A percentile compares a stretch with the other conserved stretches of the same genome.
Conservation (phyloP, 164 flowering plant genomes). For the Dillenia suffruticosa region DNA sequence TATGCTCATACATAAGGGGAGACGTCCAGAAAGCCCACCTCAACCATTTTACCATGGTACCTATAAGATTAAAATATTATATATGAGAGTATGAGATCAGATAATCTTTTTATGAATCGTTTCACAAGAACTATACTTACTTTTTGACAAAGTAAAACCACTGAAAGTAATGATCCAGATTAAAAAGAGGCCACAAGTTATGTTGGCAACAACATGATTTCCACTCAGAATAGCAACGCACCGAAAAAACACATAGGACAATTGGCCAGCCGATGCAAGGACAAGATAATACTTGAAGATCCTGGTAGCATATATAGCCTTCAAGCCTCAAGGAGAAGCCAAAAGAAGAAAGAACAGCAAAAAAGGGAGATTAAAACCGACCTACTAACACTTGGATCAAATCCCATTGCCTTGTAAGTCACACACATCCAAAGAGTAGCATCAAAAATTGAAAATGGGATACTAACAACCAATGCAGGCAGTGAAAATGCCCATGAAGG, state of each 20-base stretch:
- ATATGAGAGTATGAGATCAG: background rate
- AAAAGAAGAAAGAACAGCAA: background rate
- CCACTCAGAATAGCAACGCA: slow-evolving; percentile 28
- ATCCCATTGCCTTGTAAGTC: slow-evolving; percentile 42
- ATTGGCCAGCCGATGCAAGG: slow-evolving; percentile 26
- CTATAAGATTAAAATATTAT: slow-evolving; percentile 5
- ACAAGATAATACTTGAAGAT: slow-evolving; percentile 33
- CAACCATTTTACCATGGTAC: slow-evolving; percentile 28
- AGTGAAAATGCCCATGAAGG: slow-evolving; percentile 63
- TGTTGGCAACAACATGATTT: slow-evolving; percentile 30
- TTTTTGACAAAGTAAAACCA: slow-evolving; percentile 41
- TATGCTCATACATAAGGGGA: slow-evolving; percentile 25
- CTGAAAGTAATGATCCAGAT: slow-evolving; percentile 16
- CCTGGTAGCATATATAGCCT: slow-evolving; percentile 22
- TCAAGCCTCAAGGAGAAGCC: background rate
- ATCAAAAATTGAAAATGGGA: slow-evolving; percentile 37
- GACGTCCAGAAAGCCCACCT: slow-evolving; percentile 33
- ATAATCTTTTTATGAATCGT: background rate
- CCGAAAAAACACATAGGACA: slow-evolving; percentile 41
- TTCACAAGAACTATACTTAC: slow-evolving; percentile 13
- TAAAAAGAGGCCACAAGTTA: slow-evolving; percentile 22
- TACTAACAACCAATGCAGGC: slow-evolving; percentile 22
- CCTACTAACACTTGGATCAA: slow-evolving; percentile 40
- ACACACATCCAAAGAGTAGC: slow-evolving; percentile 26
- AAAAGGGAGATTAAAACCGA: background rate